Percentiles rank a stretch among this genome's conserved stretches.
These are phyloP conservation scores for Diaporthe vaccinii DNA, from an alignment of 2,329 filamentous ascomycete species.

Conservation along the genomic window DNA sequence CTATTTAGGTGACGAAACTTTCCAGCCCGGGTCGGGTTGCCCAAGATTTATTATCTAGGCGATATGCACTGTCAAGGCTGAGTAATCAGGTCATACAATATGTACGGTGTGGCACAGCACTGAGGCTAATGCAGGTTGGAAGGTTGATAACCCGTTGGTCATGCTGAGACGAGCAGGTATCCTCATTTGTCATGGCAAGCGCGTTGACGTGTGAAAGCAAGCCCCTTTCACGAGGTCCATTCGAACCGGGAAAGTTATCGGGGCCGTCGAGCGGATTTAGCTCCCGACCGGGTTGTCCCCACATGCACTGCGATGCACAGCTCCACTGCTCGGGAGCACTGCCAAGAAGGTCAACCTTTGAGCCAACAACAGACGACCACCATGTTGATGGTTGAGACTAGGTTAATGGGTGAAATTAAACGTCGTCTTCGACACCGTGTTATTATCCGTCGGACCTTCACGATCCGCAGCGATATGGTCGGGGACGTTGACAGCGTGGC, in stretches of 20 bases:
- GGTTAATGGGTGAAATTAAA: neutral
- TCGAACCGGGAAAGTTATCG: neutral
- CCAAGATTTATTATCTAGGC: neutral
- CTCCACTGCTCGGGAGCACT: neutral
- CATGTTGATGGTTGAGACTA: neutral
- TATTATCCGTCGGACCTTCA: neutral
- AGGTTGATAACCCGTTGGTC: neutral
- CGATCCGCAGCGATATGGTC: neutral
- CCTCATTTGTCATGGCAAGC: too few species aligned
- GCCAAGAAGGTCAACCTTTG: neutral
- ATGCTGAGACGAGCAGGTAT: neutral
- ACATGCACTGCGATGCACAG: neutral
- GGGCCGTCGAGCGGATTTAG: constrained; percentile 4
- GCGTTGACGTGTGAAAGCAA: neutral
- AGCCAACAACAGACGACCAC: neutral
- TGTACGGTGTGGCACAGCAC: neutral
- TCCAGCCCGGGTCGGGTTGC: neutral
- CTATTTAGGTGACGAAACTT: too few species aligned
- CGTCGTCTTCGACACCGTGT: neutral
- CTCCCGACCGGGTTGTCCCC: neutral
- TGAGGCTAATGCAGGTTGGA: neutral
- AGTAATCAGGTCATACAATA: neutral
- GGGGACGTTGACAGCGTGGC: neutral
- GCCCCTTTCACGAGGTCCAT: neutral
- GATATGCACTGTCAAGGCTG: neutral